Base-by-base conservation (phyloP, 192 early-diverging fungal species). In the Coemansia sp. region DNA sequence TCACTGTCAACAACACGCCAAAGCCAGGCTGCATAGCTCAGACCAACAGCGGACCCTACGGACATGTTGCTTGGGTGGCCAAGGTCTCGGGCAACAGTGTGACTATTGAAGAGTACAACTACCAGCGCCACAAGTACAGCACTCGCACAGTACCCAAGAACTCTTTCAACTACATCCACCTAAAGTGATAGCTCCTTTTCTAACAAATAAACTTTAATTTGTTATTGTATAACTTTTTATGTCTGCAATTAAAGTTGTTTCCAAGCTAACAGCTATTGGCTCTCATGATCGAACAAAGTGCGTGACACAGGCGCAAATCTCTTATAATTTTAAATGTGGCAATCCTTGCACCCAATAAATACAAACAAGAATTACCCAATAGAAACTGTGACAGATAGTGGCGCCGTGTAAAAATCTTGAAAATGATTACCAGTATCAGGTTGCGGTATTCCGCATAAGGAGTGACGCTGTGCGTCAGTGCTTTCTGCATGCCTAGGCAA, bases 11-110 rank as follows among this genome's bases (percentile, higher is more conserved):
- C 71, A 63, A 28, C 43, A 71, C 55, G 20, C 75, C 75, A 0
- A 66, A 59, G 3, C 39, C 55, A 1, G 76, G 70, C 13, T 57
- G 59, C 23, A 42, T 69, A 18, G 72, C 66, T 13, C 73, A 74
- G 50, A 69, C 53, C 50, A 62, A 65, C 33, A 31, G 53, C 23
- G 56, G 23, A 71, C 9, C 37, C 6, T 58, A 60, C 21, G 77
- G 77, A 2, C 71, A 74, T 36, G 77, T 79, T 9, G 71, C 77
- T 6, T 79, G 71, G 67, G 77, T 79, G 3, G 59, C 77, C 31
- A 74, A 73, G 63, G 71, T 83, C 8, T 83, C 75, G 10, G 75
- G 75, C 23, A 9, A 51, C 62, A 66, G 43, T 18, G 71, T 78
- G n/a, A 66, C 64, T 55, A 31, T 31, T 4, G 31, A 31, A 55